Conservation (phyloP, 768 basidiomycete genomes). For the Rhizopogon rudus region DNA sequence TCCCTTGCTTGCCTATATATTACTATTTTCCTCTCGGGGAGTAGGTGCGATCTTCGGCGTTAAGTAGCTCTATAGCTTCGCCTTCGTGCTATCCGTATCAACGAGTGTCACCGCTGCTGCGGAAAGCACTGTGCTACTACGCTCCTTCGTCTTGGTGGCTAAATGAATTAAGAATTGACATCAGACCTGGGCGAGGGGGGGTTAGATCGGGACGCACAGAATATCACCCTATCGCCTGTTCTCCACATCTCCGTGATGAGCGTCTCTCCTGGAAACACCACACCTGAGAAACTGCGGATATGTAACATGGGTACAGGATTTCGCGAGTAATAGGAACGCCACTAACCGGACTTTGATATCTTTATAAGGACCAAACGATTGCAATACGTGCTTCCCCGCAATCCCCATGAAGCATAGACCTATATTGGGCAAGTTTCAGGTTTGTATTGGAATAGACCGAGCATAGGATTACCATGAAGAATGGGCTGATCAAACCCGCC, state of each 20-base stretch:
- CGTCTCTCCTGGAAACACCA: slow-evolving; percentile 95
- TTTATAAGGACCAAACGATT: slow-evolving; percentile 77
- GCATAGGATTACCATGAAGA: slow-evolving; percentile 47
- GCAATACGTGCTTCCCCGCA: slow-evolving; percentile 86
- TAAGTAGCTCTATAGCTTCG: slow-evolving; percentile 47
- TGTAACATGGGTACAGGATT: not conserved
- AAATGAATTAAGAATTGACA: not conserved
- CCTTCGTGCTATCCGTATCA: slow-evolving; percentile 39
- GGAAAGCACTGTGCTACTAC: slow-evolving; percentile 63
- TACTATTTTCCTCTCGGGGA: too few species aligned
- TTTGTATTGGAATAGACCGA: not conserved
- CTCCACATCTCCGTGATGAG: slow-evolving; percentile 99
- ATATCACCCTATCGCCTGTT: slow-evolving; percentile 85
- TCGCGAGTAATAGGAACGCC: not conserved
- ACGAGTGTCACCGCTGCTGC: slow-evolving; percentile 78
- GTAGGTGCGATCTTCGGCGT: not conserved
- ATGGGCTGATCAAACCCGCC: slow-evolving; percentile 95
- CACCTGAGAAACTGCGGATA: slow-evolving; percentile 67
- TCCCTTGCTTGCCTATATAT: not conserved
- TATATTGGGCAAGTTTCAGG: slow-evolving; percentile 8
- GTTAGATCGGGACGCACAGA: slow-evolving; percentile 52
- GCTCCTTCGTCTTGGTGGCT: slow-evolving; percentile 90
- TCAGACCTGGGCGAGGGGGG: not conserved
- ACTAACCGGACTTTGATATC: slow-evolving; percentile 93
- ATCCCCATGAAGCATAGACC: slow-evolving; percentile 92